Evolutionary conservation across 495 filamentous ascomycete genomes (phyloP), one percentile per base, ranked within the genome.

Genomic region (Tuber borchii): DNA sequence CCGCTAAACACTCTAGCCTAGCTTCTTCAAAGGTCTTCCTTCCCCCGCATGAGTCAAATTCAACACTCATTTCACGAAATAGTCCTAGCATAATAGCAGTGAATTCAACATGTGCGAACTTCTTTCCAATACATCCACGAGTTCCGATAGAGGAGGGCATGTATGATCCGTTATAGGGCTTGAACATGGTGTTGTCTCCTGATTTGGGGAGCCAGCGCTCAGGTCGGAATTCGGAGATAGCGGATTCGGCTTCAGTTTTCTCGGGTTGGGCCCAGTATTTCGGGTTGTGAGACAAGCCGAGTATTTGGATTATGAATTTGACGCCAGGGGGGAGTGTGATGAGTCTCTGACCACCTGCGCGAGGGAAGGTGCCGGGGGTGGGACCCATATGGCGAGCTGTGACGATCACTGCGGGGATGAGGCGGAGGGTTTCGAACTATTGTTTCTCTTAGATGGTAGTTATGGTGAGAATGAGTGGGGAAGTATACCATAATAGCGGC

Each of bases 41-140:
- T 14, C 51, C 51, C 22, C 51, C 51, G 10, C 22, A 31, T 3
- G n/a, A 26, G n/a, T 31, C 51, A 70, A 93, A 86, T 83, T 92
- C 89, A 20, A 93, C 85, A 75, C 86, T 89, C 83, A 90, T 91
- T 68, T 87, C 84, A 73, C 87, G 85, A 75, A 93, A 91, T 16
- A 94, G 84, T 20, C 89, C 87, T 1, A 90, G 87, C 74, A 95
- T 85, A 74, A 89, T 90, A 0, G 90, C 90, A 44, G 89, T 84
- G 48, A 91, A 85, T 81, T 95, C 91, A 76, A 93, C 92, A 83
- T 93, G 91, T 22, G 92, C 92, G 79, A 94, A 92, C 78, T 89
- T 88, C 73, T 88, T 87, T 75, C 87, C 93, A 77, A 89, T 86
- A 84, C 90, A 95, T 76, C 90, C 89, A 75, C 89, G 87, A 40